Evolutionary conservation across 2,329 filamentous ascomycete genomes (phyloP), one percentile per base, ranked within the genome.

Genomic region (Cyphellophora europaea): DNA sequence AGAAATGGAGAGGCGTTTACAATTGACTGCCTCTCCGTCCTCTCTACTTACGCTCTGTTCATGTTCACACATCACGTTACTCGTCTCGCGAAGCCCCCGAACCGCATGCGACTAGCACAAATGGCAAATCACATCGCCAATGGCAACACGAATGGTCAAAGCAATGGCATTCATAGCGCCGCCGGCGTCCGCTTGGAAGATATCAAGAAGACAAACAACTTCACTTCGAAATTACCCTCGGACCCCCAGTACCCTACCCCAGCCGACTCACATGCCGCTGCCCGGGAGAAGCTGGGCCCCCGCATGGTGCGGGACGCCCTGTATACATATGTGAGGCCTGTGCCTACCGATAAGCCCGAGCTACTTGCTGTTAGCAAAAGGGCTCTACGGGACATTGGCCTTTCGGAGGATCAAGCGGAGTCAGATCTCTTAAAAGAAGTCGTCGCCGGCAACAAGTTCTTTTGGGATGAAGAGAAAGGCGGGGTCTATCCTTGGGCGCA

Each of bases 401-500:
- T 98, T 40, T 68, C 69, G 13, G 58, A 69, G 2, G 74, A 72
- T 2, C 82, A 91, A 47, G 76, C 79, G 30, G 59, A 74, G 32
- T 82, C 74, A 0, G 71, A 82, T 1, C 79, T 84, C 8, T 95
- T 96, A 56, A 72, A 74, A 42, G 69, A 82, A 40, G 69, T 86
- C 1, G 82, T 93, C 5, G 77, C 83, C 0, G 91, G 91, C 3
- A 93, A 91, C 55, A 79, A 77, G 52, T 71, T 95, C 11, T 74
- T 82, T 37, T 89, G 87, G 32, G 73, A 86, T 44, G 73, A 81
- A 39, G 71, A 77, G 38, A 64, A 76, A 38, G 81, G 82, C 13
- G 81, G 82, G n/a, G 77, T 91, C 28, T 98, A 98, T 56, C 89
- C 91, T 0, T 98, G 91, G 91, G 88, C 91, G 19, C 91, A 98